These are phyloP conservation scores for Pythium folliculosum DNA, from an alignment of 352 stramenopile genomes.

Conservation along the genomic window DNA sequence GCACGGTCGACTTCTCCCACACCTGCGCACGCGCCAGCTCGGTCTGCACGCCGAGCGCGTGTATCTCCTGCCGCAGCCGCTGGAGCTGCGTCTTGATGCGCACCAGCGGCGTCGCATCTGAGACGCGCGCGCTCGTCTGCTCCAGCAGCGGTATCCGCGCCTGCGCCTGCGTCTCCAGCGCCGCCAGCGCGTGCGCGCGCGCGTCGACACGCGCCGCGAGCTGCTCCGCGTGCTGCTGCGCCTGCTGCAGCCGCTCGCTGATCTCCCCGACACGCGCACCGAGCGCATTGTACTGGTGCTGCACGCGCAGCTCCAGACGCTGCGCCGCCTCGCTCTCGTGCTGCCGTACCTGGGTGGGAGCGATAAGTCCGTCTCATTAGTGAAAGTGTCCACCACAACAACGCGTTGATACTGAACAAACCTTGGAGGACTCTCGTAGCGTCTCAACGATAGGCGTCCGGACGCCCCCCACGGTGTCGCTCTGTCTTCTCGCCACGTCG, in stretches of 20 bases:
- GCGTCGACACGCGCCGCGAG: conserved; percentile 4
- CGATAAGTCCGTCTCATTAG: not conserved
- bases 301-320: not conserved
- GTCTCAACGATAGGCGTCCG: not conserved
- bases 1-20: conserved; percentile 14
- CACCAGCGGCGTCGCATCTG: conserved; percentile 32
- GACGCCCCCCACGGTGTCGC: not conserved
- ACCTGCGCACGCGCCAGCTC: conserved; percentile 46
- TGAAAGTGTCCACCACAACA: not conserved
- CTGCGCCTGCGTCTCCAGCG: conserved; percentile 1
- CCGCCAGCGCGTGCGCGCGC: not conserved
- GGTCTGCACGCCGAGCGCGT: conserved; percentile 34
- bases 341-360: not conserved
- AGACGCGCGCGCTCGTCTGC: conserved; percentile 13
- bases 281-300: not conserved
- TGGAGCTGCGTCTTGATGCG: conserved; percentile 46
- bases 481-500: conserved; percentile 1
- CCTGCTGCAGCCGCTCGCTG: conserved; percentile 7
- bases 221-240: not conserved
- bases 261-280: not conserved
- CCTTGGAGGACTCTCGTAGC: not conserved
- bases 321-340: conserved; percentile 5
- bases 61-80: conserved; percentile 46
- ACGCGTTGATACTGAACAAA: too few species aligned
- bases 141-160: conserved; percentile 11